Evolutionary conservation across 2,329 filamentous ascomycete species (phyloP).

Genomic region (Colletotrichum navitas): DNA sequence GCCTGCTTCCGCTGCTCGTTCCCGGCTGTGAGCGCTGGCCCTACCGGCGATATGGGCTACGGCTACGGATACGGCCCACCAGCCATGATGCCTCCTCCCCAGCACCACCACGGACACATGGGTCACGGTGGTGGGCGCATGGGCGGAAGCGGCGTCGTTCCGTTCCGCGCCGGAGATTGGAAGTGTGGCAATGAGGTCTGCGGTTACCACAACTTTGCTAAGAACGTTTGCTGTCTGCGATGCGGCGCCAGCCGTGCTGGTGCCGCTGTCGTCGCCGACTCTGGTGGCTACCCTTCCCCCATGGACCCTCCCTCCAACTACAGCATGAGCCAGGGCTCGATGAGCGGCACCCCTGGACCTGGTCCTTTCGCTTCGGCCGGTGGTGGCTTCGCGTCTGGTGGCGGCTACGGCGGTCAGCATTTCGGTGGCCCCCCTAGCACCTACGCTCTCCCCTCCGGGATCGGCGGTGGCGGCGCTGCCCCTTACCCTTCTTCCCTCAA

Average conservation of each 20-base stretch:
- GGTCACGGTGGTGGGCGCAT: slow-evolving; percentile 76
- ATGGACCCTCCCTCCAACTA: slow-evolving; percentile 90
- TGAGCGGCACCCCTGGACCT: slow-evolving; percentile 84
- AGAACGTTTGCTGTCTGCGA: slow-evolving; percentile 97
- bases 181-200: slow-evolving; percentile 98
- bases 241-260: slow-evolving; percentile 95
- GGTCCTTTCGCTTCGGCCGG: slow-evolving; percentile 79
- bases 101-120: slow-evolving; percentile 71
- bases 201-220: slow-evolving; percentile 99
- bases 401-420: slow-evolving; percentile 74
- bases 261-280: slow-evolving; percentile 94
- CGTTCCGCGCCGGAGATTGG: slow-evolving; percentile 98
- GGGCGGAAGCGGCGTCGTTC: slow-evolving; percentile 87
- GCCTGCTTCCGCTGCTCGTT: slow-evolving; percentile 99
- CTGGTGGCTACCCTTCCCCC: slow-evolving; percentile 87
- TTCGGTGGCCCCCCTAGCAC: slow-evolving; percentile 90
- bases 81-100: slow-evolving; percentile 82
- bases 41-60: slow-evolving; percentile 70
- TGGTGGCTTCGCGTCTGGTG: slow-evolving; percentile 69
- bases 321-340: slow-evolving; percentile 88
- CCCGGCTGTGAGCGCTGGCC: slow-evolving; percentile 88
- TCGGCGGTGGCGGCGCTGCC: slow-evolving; percentile 78
- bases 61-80: slow-evolving; percentile 79
- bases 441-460: slow-evolving; percentile 88
- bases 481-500: slow-evolving; percentile 86